Evolutionary conservation across 495 filamentous ascomycete genomes (phyloP), one percentile per base, ranked within the genome.

Genomic region (Beverwykella pulmonaria): DNA sequence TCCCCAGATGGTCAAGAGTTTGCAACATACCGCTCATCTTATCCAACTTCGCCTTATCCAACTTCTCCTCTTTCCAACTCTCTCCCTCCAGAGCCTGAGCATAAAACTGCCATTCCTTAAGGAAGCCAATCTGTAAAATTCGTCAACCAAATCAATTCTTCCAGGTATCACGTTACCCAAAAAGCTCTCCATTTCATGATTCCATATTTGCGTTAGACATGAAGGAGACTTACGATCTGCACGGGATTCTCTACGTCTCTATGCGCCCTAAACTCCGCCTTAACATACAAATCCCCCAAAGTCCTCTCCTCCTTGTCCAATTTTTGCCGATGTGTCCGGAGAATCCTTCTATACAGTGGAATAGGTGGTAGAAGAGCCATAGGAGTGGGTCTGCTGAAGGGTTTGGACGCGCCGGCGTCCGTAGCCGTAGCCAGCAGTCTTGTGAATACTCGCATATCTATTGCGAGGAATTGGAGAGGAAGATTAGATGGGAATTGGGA

Each of bases 81-180:
- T 95, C 88, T 0, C 92, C 92, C 70, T 98, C 94, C 19, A 99
- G 73, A 68, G 88, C 84, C 75, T 98, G 93, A 10, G 91, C 93
- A 73, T 98, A 98, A 30, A 90, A 75, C 74, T 98, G 94, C 94
- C 94, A 98, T 77, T 97, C 92, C 0, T 90, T 93, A 70, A 98
- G 80, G 74, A 98, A 98, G 2, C 94, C 94, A 67, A 97, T 89
- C 92, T 96, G 59, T 39, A 34, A 32, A 59, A 9, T 44, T n/a
- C 3, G 15, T 44, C 12, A 34, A 12, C 30, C 12, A 34, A 34
- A 34, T 4, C 30, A 5, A 34, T 12, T 5, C 30, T 34, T 34
- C 12, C 30, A 34, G 30, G 5, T 12, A 4, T 12, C 19, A 23
- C 19, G 29, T 17, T 30, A 53, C n/a, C n/a, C n/a, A n/a, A n/a